Evolutionary conservation across 768 basidiomycete genomes (phyloP), one percentile per base, ranked within the genome.

Genomic region (Termitomyces sp.): DNA sequence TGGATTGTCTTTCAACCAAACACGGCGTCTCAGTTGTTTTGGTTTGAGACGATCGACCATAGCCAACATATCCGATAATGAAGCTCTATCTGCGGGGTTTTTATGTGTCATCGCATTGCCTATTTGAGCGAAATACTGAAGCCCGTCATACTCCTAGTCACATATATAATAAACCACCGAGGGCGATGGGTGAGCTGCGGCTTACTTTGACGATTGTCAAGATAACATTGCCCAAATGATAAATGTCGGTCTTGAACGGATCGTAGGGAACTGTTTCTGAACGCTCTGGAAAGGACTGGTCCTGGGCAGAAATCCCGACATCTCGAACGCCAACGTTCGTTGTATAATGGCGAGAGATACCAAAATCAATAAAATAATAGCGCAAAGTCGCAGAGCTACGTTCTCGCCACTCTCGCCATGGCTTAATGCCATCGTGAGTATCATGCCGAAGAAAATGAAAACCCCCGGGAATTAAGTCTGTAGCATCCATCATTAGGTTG

Each of bases 221-320:
- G 17, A 55, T 35, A 9, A 43, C 50, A 44, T 77, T 78, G 0
- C 76, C 77, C 0, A 78, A 56, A 30, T 71, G 72, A 55, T 76
- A 80, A 3, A 80, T 63, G 34, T 80, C 79, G 0, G 70, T 71
- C 0, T 70, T 62, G 43, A 79, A 80, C 0, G 76, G 74, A 56
- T 80, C 59, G 10, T 66, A 62, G 0, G 63, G 68, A 1, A 56
- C 35, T 0, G 55, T 32, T 6, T 53, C 24, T 17, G 51, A 55
- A 14, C 53, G 62, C 45, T 78, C 77, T 1, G 77, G 77, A 0
- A 70, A 71, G 0, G 72, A 63, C 49, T 69, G 70, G 60, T 82
- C 78, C 2, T 71, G 77, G 0, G 77, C 78, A 8, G 59, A 57
- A 2, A 74, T 64, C 9, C 53, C 53, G 0, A 71, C 67, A 5